These are phyloP conservation scores for Pestalotiopsis sp. DNA, from an alignment of 2,329 filamentous ascomycete genomes.

Conservation along the genomic window DNA sequence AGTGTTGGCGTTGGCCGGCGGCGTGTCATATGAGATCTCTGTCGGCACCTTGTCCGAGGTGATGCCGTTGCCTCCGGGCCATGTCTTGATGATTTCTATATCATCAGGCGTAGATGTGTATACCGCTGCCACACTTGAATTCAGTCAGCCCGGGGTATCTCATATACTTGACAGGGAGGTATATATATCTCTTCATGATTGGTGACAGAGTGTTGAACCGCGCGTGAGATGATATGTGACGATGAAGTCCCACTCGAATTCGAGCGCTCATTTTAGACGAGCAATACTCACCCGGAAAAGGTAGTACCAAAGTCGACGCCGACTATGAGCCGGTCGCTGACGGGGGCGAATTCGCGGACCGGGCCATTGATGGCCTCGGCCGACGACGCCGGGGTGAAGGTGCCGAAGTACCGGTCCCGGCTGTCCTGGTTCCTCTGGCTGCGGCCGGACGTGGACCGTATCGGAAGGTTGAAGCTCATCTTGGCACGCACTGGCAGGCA, in stretches of 20 bases:
- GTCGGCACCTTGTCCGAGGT: conserved; percentile 88
- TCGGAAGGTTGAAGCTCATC: conserved; percentile 55
- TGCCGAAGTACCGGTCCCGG: conserved; percentile 55
- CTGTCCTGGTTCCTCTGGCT: conserved; percentile 55
- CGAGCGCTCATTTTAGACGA: neutral
- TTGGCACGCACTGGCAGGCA: conserved; percentile 16
- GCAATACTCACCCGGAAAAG: conserved; percentile 67
- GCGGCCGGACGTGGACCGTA: conserved; percentile 49
- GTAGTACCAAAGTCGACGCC: conserved; percentile 87
- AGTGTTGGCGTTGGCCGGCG: conserved; percentile 34
- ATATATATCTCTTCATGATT: conserved; percentile 1
- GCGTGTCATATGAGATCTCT: conserved; percentile 67
- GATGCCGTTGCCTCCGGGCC: conserved; percentile 83
- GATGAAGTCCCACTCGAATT: neutral
- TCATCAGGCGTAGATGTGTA: conserved; percentile 79
- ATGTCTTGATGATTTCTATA: conserved; percentile 81
- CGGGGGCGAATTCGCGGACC: conserved; percentile 55
- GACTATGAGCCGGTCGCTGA: conserved; percentile 70
- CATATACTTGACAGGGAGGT: neutral
- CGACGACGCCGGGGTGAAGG: conserved; percentile 56
- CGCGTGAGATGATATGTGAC: too few relatives aligned
- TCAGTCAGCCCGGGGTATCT: conserved; percentile 13
- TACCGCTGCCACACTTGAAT: conserved; percentile 65
- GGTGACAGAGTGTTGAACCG: neutral
- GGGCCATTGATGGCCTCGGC: conserved; percentile 67